Base-by-base conservation (phyloP, 768 basidiomycete species). In the Phlegmacium glaucopus region DNA sequence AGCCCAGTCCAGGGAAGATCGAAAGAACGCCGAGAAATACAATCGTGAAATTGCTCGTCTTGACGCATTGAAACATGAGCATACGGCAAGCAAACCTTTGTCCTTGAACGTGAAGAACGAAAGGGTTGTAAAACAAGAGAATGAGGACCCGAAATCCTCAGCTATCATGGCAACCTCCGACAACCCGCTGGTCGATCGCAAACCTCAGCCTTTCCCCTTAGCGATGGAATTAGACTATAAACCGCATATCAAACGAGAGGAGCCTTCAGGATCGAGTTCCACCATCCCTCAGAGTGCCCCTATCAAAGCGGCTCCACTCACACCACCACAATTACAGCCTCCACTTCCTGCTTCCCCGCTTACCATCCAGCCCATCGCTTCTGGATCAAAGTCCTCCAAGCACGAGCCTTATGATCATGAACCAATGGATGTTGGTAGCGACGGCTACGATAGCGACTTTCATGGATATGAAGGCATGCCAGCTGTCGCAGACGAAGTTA, bases 371-470 rank as follows among this genome's bases (percentile, higher is more conserved):
- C 22, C 22, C 22, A 22, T 22, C 22, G 22, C 22, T 22, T 22
- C 22, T 5, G 22, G 22, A 22, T 22, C 22, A 22, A 22, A 22
- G 22, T 5, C 22, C 22, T 22, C 22, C 22, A 22, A 3, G 22
- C 22, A 22, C 22, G 22, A 22, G 22, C 22, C 22, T 5, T 22
- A 22, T 22, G 5, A 5, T 22, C 22, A 22, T 22, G 22, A 5
- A 22, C 22, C 5, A 22, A 22, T 22, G 22, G 44, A 48, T 42
- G 38, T 26, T 28, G 52, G 48, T 30, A 43, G 30, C 15, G 27
- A 54, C 16, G 58, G 55, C 22, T 49, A 52, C 7, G 51, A 62
- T 8, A 53, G 55, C 48, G 51, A 58, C 4, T 50, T 57, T 36
- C 48, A 57, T 8, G 22, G 35, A 15, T 48, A 48, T 22, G 25